phyloP scores from a whole-genome alignment of 148 eudicot species.

The Heliamphora exappendiculata region DNA sequence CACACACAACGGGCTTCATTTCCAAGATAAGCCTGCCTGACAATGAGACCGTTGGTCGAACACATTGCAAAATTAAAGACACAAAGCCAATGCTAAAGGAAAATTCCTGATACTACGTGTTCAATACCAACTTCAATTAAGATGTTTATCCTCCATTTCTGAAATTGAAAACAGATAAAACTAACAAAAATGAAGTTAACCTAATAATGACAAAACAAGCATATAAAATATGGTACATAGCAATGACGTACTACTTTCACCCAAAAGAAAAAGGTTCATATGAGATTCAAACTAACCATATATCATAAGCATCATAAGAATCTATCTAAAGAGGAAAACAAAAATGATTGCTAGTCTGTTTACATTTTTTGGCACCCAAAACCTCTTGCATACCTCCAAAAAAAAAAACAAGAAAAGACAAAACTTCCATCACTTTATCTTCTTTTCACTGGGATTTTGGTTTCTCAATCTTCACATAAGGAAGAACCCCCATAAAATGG shows the following conservation, averaged over 20 bases:
- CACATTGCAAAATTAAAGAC: background rate
- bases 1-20: background rate
- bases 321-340: background rate
- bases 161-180: background rate
- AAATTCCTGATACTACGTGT: background rate
- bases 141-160: background rate
- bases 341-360: background rate
- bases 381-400: background rate
- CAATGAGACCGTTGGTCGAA: background rate
- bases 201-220: background rate
- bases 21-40: background rate
- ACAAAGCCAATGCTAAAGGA: background rate
- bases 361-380: background rate
- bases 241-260: background rate
- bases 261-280: background rate
- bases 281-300: background rate
- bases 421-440: background rate
- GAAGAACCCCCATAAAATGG: constrained; percentile 53
- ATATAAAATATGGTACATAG: constrained; percentile 10
- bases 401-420: background rate
- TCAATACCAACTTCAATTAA: background rate
- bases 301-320: constrained; percentile 1
- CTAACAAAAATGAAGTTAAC: background rate
- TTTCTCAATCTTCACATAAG: constrained; percentile 77
- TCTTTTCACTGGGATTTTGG: constrained; percentile 56